Base-by-base conservation (phyloP, 108 stramenopile genomes). In the Nitzschia palea region DNA sequence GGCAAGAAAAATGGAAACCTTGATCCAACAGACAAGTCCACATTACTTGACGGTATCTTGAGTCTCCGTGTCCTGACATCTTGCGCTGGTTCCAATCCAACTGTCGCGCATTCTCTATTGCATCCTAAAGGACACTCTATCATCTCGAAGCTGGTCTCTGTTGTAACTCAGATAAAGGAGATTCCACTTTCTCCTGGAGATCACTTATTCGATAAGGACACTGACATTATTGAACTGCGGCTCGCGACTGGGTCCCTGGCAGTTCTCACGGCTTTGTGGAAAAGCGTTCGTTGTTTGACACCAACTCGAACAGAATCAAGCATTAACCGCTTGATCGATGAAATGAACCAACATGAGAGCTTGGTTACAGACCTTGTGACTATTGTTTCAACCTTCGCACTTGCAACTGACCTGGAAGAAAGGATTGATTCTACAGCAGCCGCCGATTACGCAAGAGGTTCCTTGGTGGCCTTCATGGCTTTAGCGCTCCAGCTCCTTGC, bases 371-470 rank as follows among this genome's bases (percentile, higher is more conserved):
- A 44, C 3, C 50, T 74, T 12, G 50, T 61, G 36, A 40, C 44
- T 3, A 50, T 55, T 33, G 58, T 74, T 2, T 36, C n/a, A 17
- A 28, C 30, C 1, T 74, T 55, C 40, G 65, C 57, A 12, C 34
- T 35, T 15, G 29, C 65, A 5, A 27, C 33, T n/a, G 44, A 65
- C 27, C n/a, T 73, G 18, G 71, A 73, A 0, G 20, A 26, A 18
- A 64, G 63, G 50, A 58, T 73, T 23, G 58, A 17, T 2, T 4
- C 33, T 29, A 61, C 57, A 5, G 53, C 30, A 6, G 55, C 25
- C 22, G 33, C 73, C 17, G 73, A 74, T 23, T 67, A 58, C 47
- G 67, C 57, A 3, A n/a, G 67, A n/a, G 65, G 56, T 23, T 34
- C 61, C 27, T 35, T 67, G 22, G 37, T 66, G 17, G 45, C 45